phyloP scores from a whole-genome alignment of 148 eudicot genomes.

The Nyssa sinensis region DNA sequence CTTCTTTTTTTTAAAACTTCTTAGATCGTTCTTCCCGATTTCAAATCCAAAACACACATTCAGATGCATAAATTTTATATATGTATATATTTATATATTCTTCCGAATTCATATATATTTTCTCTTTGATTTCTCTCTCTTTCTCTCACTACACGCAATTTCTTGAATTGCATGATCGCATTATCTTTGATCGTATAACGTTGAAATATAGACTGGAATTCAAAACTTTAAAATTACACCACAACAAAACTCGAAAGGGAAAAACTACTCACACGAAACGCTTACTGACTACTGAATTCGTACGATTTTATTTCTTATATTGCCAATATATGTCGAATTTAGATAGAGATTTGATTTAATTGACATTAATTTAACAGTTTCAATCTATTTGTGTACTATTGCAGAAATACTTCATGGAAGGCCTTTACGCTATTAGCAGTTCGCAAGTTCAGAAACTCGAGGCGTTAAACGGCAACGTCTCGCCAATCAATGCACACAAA shows the following conservation, averaged over 20 bases:
- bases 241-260: conserved; percentile 1
- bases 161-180: too few relatives aligned
- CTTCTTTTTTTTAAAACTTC: too few relatives aligned
- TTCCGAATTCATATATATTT: too few relatives aligned
- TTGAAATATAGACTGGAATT: conserved; percentile 13
- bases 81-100: too few relatives aligned
- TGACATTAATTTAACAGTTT: conserved; percentile 4
- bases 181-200: not conserved
- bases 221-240: not conserved
- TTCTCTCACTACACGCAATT: not conserved
- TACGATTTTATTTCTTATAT: not conserved
- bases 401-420: conserved; percentile 19
- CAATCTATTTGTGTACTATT: not conserved
- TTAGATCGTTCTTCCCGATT: not conserved
- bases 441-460: conserved; percentile 22
- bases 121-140: not conserved
- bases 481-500: conserved; percentile 22
- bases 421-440: conserved; percentile 10
- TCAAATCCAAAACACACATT: not conserved
- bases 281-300: not conserved
- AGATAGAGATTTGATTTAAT: not conserved
- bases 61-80: too few relatives aligned
- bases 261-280: too few relatives aligned
- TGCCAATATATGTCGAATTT: not conserved
- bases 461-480: conserved; percentile 19